Conservation (phyloP, 345 rosid species). For the Bretschneidera sinensis region DNA sequence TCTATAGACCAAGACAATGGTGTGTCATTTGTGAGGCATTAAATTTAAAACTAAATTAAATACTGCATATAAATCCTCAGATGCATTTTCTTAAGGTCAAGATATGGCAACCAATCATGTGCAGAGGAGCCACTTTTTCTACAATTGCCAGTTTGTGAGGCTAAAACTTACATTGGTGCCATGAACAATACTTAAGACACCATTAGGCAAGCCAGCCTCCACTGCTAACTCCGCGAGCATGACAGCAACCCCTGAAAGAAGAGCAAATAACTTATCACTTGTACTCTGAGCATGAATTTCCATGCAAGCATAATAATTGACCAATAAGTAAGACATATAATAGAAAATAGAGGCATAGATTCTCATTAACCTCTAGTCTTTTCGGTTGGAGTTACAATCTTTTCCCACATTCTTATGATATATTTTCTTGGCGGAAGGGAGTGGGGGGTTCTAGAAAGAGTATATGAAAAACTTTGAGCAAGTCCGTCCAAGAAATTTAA, state of each 20-base stretch:
- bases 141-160: neutral
- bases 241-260: slow-evolving; percentile 28
- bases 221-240: slow-evolving; percentile 33
- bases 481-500: too few relatives aligned
- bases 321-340: neutral
- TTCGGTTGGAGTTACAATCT: too few relatives aligned
- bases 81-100: too few relatives aligned
- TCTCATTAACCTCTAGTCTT: too few relatives aligned
- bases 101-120: neutral
- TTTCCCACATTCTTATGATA: too few relatives aligned
- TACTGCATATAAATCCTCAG: neutral
- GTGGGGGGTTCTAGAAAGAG: too few relatives aligned
- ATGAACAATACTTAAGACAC: slow-evolving; percentile 42
- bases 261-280: neutral
- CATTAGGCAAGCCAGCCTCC: slow-evolving; percentile 41
- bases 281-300: neutral
- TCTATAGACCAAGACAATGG: too few relatives aligned
- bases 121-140: neutral
- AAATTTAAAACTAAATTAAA: too few relatives aligned
- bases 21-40: too few relatives aligned
- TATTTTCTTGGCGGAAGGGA: neutral
- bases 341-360: too few relatives aligned
- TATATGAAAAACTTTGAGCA: too few relatives aligned
- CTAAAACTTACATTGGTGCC: slow-evolving; percentile 29
- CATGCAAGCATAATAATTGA: neutral